Base-by-base conservation (phyloP, 1,284 basidiomycete genomes). In the Veloboletus limbatus region DNA sequence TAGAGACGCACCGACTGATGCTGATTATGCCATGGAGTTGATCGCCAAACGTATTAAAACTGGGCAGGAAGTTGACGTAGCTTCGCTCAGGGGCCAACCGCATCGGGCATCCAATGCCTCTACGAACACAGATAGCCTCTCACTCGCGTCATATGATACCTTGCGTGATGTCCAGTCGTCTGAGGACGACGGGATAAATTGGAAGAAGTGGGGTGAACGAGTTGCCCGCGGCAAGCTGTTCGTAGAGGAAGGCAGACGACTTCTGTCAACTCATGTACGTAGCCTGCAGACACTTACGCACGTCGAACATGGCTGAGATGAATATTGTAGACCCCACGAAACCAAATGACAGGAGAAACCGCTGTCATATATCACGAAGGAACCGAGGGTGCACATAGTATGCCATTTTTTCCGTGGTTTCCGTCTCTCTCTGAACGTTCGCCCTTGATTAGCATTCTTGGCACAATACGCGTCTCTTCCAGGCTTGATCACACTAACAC, bases 11-110 rank as follows among this genome's bases (percentile, higher is more conserved):
- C 82, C 82, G 0, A 85, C 81, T 6, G 82, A 87, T 56, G 74
- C 78, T 2, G 81, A 86, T 45, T 74, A 81, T 55, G 82, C 84
- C 1, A 84, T 85, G 77, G 75, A 81, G 26, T 57, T 86, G 9
- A 84, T 86, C 28, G 75, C 81, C 2, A 70, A 74, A 48, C 75
- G 84, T 4, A 72, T 85, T 9, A 73, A 77, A 28, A 67, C 71
- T 24, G 82, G 83, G 11, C 67, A 81, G 35, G 68, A 72, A 30
- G 57, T 80, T 18, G 61, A 57, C 27, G 67, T 72, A 5, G 45
- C 57, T 11, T 60, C 54, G 26, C 43, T 25, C 41, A 49, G 44
- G 27, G 43, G 40, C 30, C 43, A 40, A 18, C 33, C 49, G 21
- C 28, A 16, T 16, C 48, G 9, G 32, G 14, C 26, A 17, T 46